Conservation (phyloP, 306 rosid species). For the Sphenostylis stenocarpa region DNA sequence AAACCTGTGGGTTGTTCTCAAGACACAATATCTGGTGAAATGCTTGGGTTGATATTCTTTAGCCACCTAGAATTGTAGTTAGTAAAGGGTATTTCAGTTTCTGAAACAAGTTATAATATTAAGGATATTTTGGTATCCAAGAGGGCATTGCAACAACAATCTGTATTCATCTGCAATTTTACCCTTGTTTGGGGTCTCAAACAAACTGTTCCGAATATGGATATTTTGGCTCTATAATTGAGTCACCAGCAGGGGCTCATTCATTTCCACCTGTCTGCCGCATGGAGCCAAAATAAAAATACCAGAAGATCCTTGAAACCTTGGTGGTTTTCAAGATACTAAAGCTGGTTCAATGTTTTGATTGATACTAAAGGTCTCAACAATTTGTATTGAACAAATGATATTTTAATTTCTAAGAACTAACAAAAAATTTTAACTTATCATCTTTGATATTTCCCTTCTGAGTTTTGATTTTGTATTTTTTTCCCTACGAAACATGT, state of each 20-base stretch:
- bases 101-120: background rate
- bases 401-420: background rate
- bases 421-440: no score
- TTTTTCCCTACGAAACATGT: background rate
- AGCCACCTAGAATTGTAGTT: background rate
- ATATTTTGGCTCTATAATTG: constrained; percentile 44
- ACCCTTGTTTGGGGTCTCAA: no score
- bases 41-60: background rate
- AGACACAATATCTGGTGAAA: constrained; percentile 52
- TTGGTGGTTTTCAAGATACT: constrained; percentile 53
- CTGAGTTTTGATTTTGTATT: no score
- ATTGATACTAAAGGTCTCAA: no score
- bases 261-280: constrained; percentile 22
- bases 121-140: background rate
- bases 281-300: constrained; percentile 30
- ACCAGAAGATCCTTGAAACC: constrained; percentile 62
- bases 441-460: no score
- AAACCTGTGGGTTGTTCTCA: constrained; percentile 45
- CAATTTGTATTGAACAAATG: no score
- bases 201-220: background rate
- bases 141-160: background rate
- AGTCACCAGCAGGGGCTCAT: constrained; percentile 26
- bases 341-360: constrained; percentile 38
- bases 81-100: background rate
- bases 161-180: background rate